These are phyloP conservation scores for Leptodermis oblonga DNA, from an alignment of 257 asterid genomes.

Conservation along the genomic window DNA sequence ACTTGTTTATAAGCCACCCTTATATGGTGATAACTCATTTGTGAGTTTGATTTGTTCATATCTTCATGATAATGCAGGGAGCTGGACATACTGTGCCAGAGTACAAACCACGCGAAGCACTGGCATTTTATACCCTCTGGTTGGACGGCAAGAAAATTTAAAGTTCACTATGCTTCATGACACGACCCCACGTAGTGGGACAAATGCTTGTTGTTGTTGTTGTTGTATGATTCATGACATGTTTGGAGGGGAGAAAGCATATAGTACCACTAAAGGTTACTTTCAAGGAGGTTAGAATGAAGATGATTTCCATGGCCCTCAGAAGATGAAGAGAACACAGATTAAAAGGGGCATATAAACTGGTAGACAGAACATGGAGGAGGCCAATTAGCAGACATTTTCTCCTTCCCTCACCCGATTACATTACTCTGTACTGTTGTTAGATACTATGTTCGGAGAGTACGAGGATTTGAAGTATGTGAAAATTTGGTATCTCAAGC, in stretches of 20 bases:
- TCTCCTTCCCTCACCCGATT: no score
- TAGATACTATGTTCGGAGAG: not conserved
- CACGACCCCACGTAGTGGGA: no score
- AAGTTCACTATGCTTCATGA: not conserved
- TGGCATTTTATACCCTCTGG: conserved; percentile 71
- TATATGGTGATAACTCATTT: not conserved
- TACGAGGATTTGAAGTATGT: not conserved
- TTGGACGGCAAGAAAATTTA: conserved; percentile 50
- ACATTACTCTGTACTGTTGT: not conserved
- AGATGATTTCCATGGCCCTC: not conserved
- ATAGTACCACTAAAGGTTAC: not conserved
- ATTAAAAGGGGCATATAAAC: not conserved
- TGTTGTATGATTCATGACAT: not conserved
- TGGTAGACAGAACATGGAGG: not conserved
- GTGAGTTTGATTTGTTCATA: not conserved
- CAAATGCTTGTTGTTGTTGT: no score
- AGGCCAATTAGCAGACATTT: no score
- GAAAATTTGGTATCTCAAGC: not conserved
- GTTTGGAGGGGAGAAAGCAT: not conserved
- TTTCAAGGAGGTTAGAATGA: not conserved
- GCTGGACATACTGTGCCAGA: conserved; percentile 94
- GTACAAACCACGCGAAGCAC: conserved; percentile 85
- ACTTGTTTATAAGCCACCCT: not conserved
- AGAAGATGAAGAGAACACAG: not conserved
- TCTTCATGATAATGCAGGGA: conserved; percentile 52